Evolutionary conservation across 2,329 filamentous ascomycete genomes (phyloP), one percentile per base, ranked within the genome.

Genomic region (Ilyonectria destructans): DNA sequence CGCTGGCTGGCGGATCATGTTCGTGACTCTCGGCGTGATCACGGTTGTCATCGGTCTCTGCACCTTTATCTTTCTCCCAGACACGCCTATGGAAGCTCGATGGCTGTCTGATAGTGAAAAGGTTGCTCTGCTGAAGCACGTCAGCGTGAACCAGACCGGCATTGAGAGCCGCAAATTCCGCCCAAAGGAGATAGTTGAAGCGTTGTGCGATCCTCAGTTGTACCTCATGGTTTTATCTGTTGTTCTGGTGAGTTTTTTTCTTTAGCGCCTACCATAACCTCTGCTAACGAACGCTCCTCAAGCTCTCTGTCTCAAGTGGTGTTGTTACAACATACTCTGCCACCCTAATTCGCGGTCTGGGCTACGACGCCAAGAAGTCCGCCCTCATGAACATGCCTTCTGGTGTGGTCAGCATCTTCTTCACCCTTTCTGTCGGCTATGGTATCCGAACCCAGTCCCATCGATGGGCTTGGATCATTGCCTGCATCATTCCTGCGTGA

Each of bases 1-100:
- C 2, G 82, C 88, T n/a, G 91, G 91, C 4, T 94, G 91, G 91
- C 83, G 89, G 6, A 91, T 88, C 87, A 85, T 93, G 26, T 93
- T 93, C 78, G 89, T 93, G 54, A 87, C 91, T 13, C 90, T 93
- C 73, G 91, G 91, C 9, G 82, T 84, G 5, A 81, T 81, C 26
- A 83, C 81, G 2, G 77, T 82, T 4, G 17, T 74, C 7, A 75
- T 82, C 6, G 81, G 80, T 1, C 51, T 81, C 9, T 74, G 69
- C 56, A 78, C 78, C 8, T 72, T 81, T 35, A 43, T 78, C 26
- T 77, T 81, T 45, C 74, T 83, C 1, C 81, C 81, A 3, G 79
- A 82, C 46, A 88, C 68, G 73, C 87, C 80, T 1, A 87, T 86
- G 74, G 84, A 87, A 40, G 80, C 86, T 3, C 79, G 78, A 10